Conservation (phyloP, 2,329 filamentous ascomycete genomes). For the Epichloe sylvatica region DNA sequence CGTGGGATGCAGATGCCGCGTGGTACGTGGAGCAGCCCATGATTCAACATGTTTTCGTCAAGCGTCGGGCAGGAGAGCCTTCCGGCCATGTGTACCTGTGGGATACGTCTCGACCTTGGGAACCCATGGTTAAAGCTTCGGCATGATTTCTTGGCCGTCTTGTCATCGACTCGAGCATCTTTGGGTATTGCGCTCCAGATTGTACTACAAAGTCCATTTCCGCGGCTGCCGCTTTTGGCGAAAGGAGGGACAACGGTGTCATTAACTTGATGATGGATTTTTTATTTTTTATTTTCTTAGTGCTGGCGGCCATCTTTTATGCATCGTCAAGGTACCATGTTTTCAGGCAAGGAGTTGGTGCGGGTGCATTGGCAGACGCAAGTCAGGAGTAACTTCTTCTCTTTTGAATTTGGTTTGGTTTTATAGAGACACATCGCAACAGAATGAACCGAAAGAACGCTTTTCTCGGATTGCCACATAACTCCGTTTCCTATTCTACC, state of each 20-base stretch:
- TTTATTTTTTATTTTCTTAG: background rate
- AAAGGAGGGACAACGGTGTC: background rate
- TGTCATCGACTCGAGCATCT: background rate
- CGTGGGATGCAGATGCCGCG: background rate
- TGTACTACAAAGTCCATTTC: background rate
- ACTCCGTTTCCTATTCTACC: background rate
- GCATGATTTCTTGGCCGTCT: conserved; percentile 11
- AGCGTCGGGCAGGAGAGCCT: conserved; percentile 19
- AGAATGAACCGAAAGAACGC: background rate
- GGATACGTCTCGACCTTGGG: conserved; percentile 28
- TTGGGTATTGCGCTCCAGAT: background rate
- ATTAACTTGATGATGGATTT: background rate
- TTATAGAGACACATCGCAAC: background rate
- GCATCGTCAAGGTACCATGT: background rate
- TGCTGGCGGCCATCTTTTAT: background rate
- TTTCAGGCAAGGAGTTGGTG: background rate
- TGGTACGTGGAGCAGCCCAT: conserved; percentile 5
- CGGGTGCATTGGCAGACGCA: background rate
- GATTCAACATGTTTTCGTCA: conserved; percentile 24
- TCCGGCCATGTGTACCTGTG: conserved; percentile 26
- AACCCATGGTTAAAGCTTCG: conserved; percentile 28
- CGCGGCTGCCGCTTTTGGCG: background rate
- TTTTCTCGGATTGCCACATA: conserved; percentile 1
- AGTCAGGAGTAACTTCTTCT: background rate
- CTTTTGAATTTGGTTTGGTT: background rate